Evolutionary conservation across 208 protist genomes (phyloP).

Genomic region (Blechomonas ayalai): DNA sequence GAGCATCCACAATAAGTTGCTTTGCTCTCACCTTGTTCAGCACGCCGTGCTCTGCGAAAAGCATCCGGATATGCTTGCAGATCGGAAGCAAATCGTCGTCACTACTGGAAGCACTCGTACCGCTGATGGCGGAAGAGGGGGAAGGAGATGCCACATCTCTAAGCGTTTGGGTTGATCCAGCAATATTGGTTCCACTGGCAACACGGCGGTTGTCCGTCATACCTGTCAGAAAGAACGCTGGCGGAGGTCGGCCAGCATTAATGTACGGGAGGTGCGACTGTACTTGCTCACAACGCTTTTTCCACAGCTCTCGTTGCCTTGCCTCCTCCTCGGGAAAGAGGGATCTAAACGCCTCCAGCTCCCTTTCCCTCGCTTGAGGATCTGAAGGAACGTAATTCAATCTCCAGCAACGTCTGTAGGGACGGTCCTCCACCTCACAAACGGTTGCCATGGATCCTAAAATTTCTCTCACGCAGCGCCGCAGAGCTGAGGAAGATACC

Average conservation of each 20-base stretch:
- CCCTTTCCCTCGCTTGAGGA: conserved; percentile 2
- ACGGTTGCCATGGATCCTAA: conserved; percentile 45
- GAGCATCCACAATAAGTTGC: conserved; percentile 57
- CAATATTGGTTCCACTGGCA: not conserved
- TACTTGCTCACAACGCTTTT: conserved; percentile 23
- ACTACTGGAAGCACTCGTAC: conserved; percentile 5
- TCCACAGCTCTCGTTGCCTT: conserved; percentile 45
- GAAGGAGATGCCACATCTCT: conserved; percentile 1
- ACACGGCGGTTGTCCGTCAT: not conserved
- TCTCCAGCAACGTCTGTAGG: conserved; percentile 51
- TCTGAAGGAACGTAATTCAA: conserved; percentile 45
- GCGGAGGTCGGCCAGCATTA: conserved; percentile 16
- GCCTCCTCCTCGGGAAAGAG: conserved; percentile 31
- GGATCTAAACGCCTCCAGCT: conserved; percentile 15
- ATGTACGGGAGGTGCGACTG: conserved; percentile 39
- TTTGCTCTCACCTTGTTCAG: conserved; percentile 80
- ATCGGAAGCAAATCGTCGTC: conserved; percentile 52
- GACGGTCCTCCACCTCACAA: conserved; percentile 34
- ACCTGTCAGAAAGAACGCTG: conserved; percentile 21
- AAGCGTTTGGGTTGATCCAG: not conserved
- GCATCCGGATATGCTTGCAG: conserved; percentile 41
- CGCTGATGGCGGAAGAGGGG: conserved; percentile 5
- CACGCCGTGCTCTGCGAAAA: conserved; percentile 79
- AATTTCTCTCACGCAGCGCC: conserved; percentile 56
- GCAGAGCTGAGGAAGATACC: conserved; percentile 20